Base-by-base conservation (phyloP, 108 stramenopile genomes). In the Skeletonema marinoi region DNA sequence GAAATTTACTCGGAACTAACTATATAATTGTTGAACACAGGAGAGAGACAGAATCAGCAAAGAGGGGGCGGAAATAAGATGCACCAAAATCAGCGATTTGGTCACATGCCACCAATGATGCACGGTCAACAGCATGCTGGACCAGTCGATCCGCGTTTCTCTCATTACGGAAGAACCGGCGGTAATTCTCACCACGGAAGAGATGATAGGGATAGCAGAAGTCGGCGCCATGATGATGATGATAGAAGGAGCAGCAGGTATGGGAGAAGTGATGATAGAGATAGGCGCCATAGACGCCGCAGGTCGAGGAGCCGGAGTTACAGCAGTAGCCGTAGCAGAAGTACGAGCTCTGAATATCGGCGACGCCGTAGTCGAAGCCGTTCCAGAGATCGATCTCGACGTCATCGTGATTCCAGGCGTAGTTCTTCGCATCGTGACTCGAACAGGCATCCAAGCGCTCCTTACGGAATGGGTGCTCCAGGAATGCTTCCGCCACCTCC, bases 231-330 rank as follows among this genome's bases (percentile, higher is more conserved):
- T 56, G 54, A 56, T 11, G 25, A n/a, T 8, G 54, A 56, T 7
- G 54, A 56, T 29, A 56, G 54, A 56, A 56, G 8, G 25, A 25
- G 54, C n/a, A 62, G 59, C 60, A 64, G 63, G 32, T 39, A 78
- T 60, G 71, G 36, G 11, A 68, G 67, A 39, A 42, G 64, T 16
- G 66, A 67, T 58, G 50, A 68, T n/a, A 54, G 68, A 61, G 36
- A 63, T 16, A 46, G 63, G 19, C 64, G 70, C 71, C 32, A 66
- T 11, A 46, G 79, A 14, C 71, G 73, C 71, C 70, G 78, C 56
- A 72, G 78, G 51, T 71, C 70, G 2, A 72, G 71, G 48, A 71
- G 70, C 51, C 78, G 77, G 36, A 71, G 71, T 39, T 63, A 71
- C 50, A 65, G 71, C 68, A 39, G 51, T 3, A 44, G 63, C 30